These are phyloP conservation scores for Meripilus lineatus DNA, from an alignment of 1,284 basidiomycete genomes.

Conservation along the genomic window DNA sequence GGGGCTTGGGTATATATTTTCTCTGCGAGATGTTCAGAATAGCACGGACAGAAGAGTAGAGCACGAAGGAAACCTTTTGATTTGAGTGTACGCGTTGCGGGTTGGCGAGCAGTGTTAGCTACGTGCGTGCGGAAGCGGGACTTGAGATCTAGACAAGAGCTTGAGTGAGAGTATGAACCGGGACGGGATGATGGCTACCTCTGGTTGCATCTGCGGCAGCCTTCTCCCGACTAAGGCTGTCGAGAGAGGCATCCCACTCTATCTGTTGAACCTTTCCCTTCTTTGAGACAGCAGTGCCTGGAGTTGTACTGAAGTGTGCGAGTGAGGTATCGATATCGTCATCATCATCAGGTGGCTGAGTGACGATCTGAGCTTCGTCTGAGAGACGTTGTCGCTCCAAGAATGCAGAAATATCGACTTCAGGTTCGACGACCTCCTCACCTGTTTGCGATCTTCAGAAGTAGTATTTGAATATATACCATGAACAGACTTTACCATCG, in stretches of 20 bases:
- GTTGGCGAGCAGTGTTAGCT: too few species aligned
- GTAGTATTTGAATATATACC: neutral
- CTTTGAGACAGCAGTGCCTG: conserved; percentile 28
- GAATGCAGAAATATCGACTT: conserved; percentile 66
- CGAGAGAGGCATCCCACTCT: conserved; percentile 61
- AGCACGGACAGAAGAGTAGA: neutral
- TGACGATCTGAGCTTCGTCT: conserved; percentile 18
- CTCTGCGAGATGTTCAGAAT: neutral
- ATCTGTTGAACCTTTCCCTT: conserved; percentile 64
- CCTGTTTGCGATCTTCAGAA: conserved; percentile 32
- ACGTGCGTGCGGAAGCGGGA: conserved; percentile 45
- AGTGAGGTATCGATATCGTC: conserved; percentile 62
- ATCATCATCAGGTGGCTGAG: conserved; percentile 28
- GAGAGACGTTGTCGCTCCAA: conserved; percentile 54
- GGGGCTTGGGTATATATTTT: conserved; percentile 43
- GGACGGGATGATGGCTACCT: conserved; percentile 37
- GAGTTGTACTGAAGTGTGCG: conserved; percentile 18
- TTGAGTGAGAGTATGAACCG: neutral
- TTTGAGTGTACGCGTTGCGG: too few species aligned
- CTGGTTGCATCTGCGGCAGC: conserved; percentile 65
- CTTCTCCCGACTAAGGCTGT: conserved; percentile 63
- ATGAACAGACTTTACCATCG: conserved; percentile 46
- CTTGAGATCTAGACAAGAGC: conserved; percentile 51
- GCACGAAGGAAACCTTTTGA: neutral
- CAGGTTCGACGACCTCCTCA: conserved; percentile 63